Evolutionary conservation across 2,329 filamentous ascomycete species (phyloP).

Genomic region (Shiraia sp.): DNA sequence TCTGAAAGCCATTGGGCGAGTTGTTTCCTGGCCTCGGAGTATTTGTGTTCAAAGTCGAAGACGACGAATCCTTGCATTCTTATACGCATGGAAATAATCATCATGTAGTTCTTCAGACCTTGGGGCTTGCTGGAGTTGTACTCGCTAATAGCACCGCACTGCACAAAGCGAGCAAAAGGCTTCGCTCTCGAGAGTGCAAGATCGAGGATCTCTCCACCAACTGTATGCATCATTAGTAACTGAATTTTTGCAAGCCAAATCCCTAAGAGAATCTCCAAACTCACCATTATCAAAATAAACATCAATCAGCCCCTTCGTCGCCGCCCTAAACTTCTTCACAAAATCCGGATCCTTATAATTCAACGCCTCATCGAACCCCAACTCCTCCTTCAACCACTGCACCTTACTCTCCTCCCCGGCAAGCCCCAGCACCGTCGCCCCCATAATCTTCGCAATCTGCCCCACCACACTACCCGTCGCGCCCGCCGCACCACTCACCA

Average conservation of each 20-base stretch:
- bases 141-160: constrained; percentile 51
- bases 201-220: constrained; percentile 55
- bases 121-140: constrained; percentile 51
- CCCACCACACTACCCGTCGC: constrained; percentile 77
- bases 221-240: too few species aligned
- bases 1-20: constrained; percentile 70
- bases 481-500: constrained; percentile 77
- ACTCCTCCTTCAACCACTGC: constrained; percentile 56
- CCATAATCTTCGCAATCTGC: constrained; percentile 77
- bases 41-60: constrained; percentile 67
- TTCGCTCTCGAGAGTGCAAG: constrained; percentile 49
- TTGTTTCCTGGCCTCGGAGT: constrained; percentile 61
- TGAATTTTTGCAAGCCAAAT: too few species aligned
- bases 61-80: constrained; percentile 66
- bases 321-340: constrained; percentile 51
- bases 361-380: constrained; percentile 59
- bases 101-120: constrained; percentile 57
- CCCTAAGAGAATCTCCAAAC: too few species aligned
- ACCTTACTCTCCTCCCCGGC: constrained; percentile 59
- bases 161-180: constrained; percentile 47
- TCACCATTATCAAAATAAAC: constrained; percentile 55
- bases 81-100: constrained; percentile 50
- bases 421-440: constrained; percentile 56
- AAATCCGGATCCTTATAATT: constrained; percentile 60
- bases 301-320: constrained; percentile 55